Evolutionary conservation across 75 land plant genomes (phyloP).

Genomic region (Cryptomeria japonica): DNA sequence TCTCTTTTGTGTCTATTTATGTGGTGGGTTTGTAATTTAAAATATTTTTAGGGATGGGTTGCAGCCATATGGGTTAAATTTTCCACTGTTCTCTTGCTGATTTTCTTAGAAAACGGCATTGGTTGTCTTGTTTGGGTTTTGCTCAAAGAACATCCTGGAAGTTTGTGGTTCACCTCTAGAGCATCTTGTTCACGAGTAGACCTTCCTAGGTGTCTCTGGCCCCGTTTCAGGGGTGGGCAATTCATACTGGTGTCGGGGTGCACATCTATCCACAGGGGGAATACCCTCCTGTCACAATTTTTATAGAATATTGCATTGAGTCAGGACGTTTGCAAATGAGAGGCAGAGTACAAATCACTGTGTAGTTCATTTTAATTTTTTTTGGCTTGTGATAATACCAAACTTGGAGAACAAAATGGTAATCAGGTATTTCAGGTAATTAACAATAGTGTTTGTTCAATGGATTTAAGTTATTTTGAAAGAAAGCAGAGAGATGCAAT

Average conservation of each 20-base stretch:
- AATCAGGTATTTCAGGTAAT: background rate
- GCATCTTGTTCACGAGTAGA: background rate
- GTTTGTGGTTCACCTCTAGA: background rate
- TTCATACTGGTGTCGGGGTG: background rate
- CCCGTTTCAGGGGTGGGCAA: background rate
- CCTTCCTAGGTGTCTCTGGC: background rate
- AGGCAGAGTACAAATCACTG: background rate
- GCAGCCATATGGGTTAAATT: background rate
- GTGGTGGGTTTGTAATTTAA: background rate
- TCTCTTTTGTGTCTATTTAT: background rate
- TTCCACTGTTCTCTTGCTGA: background rate
- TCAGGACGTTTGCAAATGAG: background rate
- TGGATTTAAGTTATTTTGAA: slow-evolving; percentile 7
- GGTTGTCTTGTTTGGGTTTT: background rate
- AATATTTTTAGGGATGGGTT: background rate
- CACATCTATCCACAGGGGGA: background rate
- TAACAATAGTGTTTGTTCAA: background rate
- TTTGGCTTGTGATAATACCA: background rate
- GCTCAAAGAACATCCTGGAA: background rate
- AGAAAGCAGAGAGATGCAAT: background rate
- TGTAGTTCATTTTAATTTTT: background rate
- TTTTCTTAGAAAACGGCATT: background rate
- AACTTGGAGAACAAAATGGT: background rate
- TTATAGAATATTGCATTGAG: background rate
- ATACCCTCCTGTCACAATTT: background rate